Base-by-base conservation (phyloP, 352 stramenopile genomes). In the Elongisporangium prolatum region DNA sequence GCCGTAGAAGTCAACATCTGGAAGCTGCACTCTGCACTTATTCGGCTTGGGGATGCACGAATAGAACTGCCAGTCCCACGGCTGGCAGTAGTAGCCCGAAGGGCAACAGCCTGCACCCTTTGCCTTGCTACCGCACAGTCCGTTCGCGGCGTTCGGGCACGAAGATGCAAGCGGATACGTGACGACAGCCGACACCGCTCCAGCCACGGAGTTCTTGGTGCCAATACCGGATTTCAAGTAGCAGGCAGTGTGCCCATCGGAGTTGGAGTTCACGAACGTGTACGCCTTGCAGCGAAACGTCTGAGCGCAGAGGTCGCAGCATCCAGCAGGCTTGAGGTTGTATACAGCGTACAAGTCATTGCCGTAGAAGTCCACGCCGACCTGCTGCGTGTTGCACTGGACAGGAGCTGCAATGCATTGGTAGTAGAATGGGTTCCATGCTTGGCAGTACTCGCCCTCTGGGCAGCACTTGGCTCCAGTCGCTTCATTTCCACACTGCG, bases 361-460 rank as follows among this genome's bases (percentile, higher is more conserved):
- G 44, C 75, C 75, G 52, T 63, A 69, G n/a, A 77, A 78, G 53
- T 80, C 74, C 3, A 73, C 55, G 60, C 77, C 64, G 14, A 65
- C 67, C n/a, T 64, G 34, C 59, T 79, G 72, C 20, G 53, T 53
- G 11, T 59, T 67, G 65, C 75, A 85, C 54, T 73, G 51, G 18
- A 50, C 8, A 4, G 75, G 72, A 5, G 57, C 21, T 14, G 61
- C 25, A 48, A 77, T 59, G 57, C 75, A 85, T 59, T 85, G 75
- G 65, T 74, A 80, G 61, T 75, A 71, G 24, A 50, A 55, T 0
- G 65, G 37, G 63, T 80, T 64, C 71, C 74, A 84, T 1, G 74
- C 71, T 56, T 75, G 71, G 60, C 74, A 84, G 69, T 81, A 84
- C 49, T 71, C 64, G 28, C 59, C 64, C 10, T 48, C 56, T 2